phyloP scores from a whole-genome alignment of 495 filamentous ascomycete species.

The Hypoxylon fragiforme region DNA sequence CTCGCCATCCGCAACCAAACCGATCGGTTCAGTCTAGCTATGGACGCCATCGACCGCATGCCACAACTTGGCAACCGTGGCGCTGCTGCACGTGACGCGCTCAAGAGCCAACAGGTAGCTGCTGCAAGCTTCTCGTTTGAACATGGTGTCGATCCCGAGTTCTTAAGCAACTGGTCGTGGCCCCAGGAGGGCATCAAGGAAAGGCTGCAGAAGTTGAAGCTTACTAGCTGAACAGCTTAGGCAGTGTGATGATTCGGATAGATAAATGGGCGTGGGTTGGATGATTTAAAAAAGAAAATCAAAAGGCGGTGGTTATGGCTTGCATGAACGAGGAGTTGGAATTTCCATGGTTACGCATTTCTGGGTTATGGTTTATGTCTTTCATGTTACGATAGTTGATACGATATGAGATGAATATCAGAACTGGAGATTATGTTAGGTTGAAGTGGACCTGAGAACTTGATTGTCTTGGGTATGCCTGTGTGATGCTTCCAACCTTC shows the following conservation, averaged over 20 bases:
- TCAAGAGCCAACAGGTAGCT: conserved; percentile 60
- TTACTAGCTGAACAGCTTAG: background rate
- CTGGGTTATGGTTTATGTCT: background rate
- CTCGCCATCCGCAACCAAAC: conserved; percentile 72
- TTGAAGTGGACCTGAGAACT: too few relatives aligned
- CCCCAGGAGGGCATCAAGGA: conserved; percentile 46
- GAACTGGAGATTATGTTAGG: too few relatives aligned
- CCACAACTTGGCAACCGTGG: conserved; percentile 60
- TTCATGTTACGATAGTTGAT: background rate
- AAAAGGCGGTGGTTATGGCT: conserved; percentile 8
- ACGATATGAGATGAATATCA: background rate
- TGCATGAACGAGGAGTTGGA: conserved; percentile 15
- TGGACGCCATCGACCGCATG: conserved; percentile 71
- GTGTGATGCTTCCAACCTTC: too few relatives aligned
- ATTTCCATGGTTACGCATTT: conserved; percentile 8
- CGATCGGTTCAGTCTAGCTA: conserved; percentile 70
- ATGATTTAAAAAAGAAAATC: background rate
- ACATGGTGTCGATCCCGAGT: conserved; percentile 66
- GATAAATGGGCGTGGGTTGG: background rate
- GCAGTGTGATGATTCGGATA: background rate
- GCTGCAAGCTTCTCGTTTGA: conserved; percentile 64
- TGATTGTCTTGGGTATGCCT: too few relatives aligned
- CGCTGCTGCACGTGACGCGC: conserved; percentile 58
- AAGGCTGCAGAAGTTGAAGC: conserved; percentile 21
- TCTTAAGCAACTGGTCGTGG: conserved; percentile 68